Evolutionary conservation across 1,284 basidiomycete species (phyloP).

Genomic region (Papiliotrema flavescens): DNA sequence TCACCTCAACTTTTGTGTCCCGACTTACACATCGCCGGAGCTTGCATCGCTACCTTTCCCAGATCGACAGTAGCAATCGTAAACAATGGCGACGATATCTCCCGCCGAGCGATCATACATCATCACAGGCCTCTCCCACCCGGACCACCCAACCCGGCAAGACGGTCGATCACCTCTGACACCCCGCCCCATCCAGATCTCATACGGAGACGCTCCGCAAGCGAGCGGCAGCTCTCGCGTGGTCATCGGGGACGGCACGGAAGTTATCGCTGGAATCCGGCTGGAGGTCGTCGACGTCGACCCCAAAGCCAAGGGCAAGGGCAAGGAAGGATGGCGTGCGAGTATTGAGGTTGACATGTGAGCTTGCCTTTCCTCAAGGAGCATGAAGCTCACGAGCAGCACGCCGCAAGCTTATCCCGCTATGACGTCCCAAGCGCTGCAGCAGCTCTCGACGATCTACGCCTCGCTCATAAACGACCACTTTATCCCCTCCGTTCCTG

Average conservation of each 20-base stretch:
- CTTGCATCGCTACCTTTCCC: too few relatives aligned
- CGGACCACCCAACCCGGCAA: conserved; percentile 34
- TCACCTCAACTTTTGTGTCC: too few relatives aligned
- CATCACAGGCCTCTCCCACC: conserved; percentile 36
- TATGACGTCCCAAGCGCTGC: conserved; percentile 19
- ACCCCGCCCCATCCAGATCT: conserved; percentile 34
- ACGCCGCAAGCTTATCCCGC: conserved; percentile 46
- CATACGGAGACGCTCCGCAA: conserved; percentile 44
- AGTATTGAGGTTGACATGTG: conserved; percentile 48
- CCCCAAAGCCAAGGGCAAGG: conserved; percentile 6
- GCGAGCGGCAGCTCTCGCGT: conserved; percentile 45
- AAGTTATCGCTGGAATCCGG: conserved; percentile 45
- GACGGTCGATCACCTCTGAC: conserved; percentile 38
- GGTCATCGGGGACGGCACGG: conserved; percentile 34
- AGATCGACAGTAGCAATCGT: too few relatives aligned
- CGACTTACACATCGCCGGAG: too few relatives aligned
- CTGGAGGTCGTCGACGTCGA: conserved; percentile 42
- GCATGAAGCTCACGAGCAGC: conserved; percentile 9
- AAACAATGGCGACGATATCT: conserved; percentile 29
- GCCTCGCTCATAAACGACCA: conserved; percentile 38
- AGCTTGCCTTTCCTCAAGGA: conserved; percentile 12
- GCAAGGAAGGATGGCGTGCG: conserved; percentile 30
- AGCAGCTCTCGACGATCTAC: conserved; percentile 32
- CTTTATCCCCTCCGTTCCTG: conserved; percentile 42
- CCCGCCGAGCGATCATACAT: conserved; percentile 47